Conservation (phyloP, 495 filamentous ascomycete genomes). For the Aspergillus hancockii region DNA sequence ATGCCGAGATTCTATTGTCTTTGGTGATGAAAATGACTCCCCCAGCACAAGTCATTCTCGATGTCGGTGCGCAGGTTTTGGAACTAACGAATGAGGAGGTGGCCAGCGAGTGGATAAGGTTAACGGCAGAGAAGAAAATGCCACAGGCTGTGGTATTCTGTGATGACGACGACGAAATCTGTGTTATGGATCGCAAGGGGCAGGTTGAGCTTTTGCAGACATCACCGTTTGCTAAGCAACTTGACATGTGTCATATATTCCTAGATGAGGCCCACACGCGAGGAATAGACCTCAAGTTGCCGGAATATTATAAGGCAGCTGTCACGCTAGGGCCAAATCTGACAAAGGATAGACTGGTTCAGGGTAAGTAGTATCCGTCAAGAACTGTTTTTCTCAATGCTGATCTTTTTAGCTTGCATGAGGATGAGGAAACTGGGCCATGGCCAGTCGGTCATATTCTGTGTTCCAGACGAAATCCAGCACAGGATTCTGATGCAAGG, state of each 20-base stretch:
- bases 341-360: background rate
- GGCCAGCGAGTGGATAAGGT: constrained; percentile 17
- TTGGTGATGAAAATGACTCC: constrained; percentile 39
- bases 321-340: constrained; percentile 70
- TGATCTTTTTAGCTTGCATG: background rate
- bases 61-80: constrained; percentile 70
- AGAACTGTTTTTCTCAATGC: background rate
- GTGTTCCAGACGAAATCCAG: background rate
- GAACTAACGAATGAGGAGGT: constrained; percentile 20
- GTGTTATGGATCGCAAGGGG: constrained; percentile 49
- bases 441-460: background rate
- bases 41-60: constrained; percentile 60
- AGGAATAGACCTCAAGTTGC: constrained; percentile 71
- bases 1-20: too few species aligned
- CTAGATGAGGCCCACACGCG: constrained; percentile 77
- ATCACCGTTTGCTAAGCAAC: constrained; percentile 61
- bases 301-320: constrained; percentile 58
- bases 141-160: constrained; percentile 51
- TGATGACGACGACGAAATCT: constrained; percentile 43
- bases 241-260: constrained; percentile 67
- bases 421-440: background rate
- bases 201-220: constrained; percentile 50
- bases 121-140: constrained; percentile 15
- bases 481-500: background rate
- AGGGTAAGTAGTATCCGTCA: background rate